phyloP scores from a whole-genome alignment of 768 basidiomycete genomes.

The Thelephora aurantiotincta region DNA sequence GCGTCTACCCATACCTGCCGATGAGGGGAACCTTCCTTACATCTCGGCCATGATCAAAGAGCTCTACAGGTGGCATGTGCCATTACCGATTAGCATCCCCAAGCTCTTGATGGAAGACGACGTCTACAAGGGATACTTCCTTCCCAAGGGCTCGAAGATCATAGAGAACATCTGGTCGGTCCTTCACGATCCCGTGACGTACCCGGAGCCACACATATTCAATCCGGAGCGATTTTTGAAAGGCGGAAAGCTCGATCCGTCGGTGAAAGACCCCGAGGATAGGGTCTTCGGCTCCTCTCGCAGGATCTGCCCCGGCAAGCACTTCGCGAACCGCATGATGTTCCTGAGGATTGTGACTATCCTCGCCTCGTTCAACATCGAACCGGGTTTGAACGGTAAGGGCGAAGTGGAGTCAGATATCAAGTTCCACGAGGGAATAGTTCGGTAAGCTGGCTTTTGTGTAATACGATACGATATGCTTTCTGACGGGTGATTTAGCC shows the following conservation, averaged over 20 bases:
- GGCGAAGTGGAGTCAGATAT: no score
- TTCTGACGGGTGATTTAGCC: no score
- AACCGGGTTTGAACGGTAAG: no score
- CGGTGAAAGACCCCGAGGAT: no score
- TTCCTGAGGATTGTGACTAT: slow-evolving; percentile 8
- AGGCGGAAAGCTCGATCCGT: slow-evolving; percentile 2
- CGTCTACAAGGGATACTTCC: no score
- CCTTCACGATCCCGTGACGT: slow-evolving; percentile 11
- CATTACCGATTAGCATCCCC: slow-evolving; percentile 12
- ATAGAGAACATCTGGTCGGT: slow-evolving; percentile 16
- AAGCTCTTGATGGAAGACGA: slow-evolving; percentile 10
- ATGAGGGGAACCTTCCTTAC: slow-evolving; percentile 10
- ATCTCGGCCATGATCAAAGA: no score
- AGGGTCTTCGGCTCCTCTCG: no score
- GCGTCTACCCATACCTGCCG: slow-evolving; percentile 13
- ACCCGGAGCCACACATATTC: slow-evolving; percentile 13
- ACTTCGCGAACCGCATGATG: slow-evolving; percentile 7
- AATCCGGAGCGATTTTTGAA: slow-evolving; percentile 14
- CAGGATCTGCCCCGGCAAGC: slow-evolving; percentile 11
- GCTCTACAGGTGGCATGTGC: no score
- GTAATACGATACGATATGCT: no score
- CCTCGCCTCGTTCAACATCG: slow-evolving; percentile 10
- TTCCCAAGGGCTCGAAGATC: slow-evolving; percentile 12
- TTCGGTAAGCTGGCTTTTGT: background rate
- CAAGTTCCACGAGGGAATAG: no score